Conservation (phyloP, 352 stramenopile genomes). For the Globisporangium cystogenes region DNA sequence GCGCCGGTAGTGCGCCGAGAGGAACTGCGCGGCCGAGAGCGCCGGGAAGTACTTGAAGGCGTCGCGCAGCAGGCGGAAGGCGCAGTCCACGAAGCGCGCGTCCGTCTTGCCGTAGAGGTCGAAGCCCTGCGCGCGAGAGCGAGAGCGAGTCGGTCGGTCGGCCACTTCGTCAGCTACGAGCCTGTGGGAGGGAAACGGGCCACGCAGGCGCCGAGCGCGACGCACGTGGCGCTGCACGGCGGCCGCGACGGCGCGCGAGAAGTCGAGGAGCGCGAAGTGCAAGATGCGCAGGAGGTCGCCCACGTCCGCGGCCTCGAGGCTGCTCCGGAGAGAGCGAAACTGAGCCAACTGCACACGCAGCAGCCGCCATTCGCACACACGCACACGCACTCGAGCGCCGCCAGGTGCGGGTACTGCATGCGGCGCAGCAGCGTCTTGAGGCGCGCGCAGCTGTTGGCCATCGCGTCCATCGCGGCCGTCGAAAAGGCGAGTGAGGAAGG, state of each 20-base stretch:
- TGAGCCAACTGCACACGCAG: too few relatives aligned
- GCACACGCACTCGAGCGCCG: slow-evolving; percentile 21
- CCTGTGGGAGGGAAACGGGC: too few relatives aligned
- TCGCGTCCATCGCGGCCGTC: slow-evolving; percentile 10
- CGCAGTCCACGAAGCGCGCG: slow-evolving; percentile 64
- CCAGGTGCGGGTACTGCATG: slow-evolving; percentile 42
- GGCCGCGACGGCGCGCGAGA: slow-evolving; percentile 54
- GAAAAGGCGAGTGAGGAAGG: not conserved
- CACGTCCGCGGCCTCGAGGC: slow-evolving; percentile 28
- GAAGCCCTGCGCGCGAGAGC: slow-evolving; percentile 26
- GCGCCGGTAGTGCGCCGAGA: slow-evolving; percentile 53
- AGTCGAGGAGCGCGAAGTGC: slow-evolving; percentile 70
- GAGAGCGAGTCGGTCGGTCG: too few relatives aligned
- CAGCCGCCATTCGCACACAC: too few relatives aligned
- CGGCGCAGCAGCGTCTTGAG: slow-evolving; percentile 49
- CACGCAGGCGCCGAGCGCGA: too few relatives aligned
- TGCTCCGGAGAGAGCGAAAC: too few relatives aligned
- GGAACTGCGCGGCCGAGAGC: slow-evolving; percentile 57
- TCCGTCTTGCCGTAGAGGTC: slow-evolving; percentile 79
- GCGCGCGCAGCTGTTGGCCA: slow-evolving; percentile 52
- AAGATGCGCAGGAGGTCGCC: slow-evolving; percentile 58
- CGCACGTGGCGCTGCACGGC: slow-evolving; percentile 38
- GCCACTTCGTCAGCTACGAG: too few relatives aligned
- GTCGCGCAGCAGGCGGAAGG: slow-evolving; percentile 65
- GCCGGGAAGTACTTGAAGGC: slow-evolving; percentile 70